Conservation (phyloP, 1,284 basidiomycete species). For the Cutaneotrichosporon sp. region DNA sequence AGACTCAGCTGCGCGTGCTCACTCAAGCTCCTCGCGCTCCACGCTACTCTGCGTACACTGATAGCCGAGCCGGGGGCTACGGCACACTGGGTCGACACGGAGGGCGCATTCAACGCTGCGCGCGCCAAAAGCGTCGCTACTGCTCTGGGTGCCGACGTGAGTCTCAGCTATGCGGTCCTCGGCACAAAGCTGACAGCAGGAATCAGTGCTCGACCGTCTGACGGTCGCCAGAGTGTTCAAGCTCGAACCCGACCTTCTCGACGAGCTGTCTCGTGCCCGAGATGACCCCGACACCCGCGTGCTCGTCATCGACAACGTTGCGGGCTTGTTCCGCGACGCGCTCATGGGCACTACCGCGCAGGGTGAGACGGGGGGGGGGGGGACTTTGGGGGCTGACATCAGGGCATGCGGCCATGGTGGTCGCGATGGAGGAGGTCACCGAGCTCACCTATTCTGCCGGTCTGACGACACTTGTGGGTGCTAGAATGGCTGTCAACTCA, state of each 20-base stretch:
- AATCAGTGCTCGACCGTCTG: slow-evolving; percentile 35
- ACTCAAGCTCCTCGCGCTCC: slow-evolving; percentile 44
- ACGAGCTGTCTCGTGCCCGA: slow-evolving; percentile 22
- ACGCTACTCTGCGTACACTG: slow-evolving; percentile 39
- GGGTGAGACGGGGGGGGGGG: too few relatives aligned
- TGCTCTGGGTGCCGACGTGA: slow-evolving; percentile 30
- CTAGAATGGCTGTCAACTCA: background rate
- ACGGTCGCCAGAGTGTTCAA: slow-evolving; percentile 38
- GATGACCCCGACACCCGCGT: slow-evolving; percentile 14
- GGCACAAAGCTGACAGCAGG: slow-evolving; percentile 3
- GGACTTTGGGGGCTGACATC: slow-evolving; percentile 15
- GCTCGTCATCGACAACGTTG: slow-evolving; percentile 47
- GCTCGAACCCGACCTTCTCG: slow-evolving; percentile 41
- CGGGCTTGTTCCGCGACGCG: slow-evolving; percentile 42
- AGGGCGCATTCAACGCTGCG: slow-evolving; percentile 43
- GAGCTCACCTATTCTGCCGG: slow-evolving; percentile 33
- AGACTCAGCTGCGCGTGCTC: background rate
- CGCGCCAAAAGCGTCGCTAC: slow-evolving; percentile 38
- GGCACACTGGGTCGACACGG: slow-evolving; percentile 50
- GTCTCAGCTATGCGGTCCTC: slow-evolving; percentile 4
- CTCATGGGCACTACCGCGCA: slow-evolving; percentile 42
- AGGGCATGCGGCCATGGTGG: slow-evolving; percentile 50
- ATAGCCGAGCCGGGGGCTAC: slow-evolving; percentile 23
- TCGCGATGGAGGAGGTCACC: slow-evolving; percentile 45
- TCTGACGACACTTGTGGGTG: slow-evolving; percentile 37